A percentile compares a stretch with the other conserved stretches of the same genome.
phyloP scores from a whole-genome alignment of 257 asterid genomes.

The Solanum chiquidenum region DNA sequence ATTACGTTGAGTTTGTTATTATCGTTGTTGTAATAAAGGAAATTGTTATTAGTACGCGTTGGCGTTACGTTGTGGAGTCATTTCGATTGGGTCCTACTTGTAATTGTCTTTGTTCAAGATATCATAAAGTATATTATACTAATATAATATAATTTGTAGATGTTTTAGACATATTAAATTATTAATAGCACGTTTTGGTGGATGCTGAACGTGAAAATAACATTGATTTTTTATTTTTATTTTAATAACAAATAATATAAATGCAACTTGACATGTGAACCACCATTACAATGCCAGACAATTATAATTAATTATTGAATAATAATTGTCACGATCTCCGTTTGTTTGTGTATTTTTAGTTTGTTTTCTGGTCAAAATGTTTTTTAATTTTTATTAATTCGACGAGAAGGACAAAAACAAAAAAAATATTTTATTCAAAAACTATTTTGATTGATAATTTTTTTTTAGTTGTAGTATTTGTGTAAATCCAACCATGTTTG shows the following conservation, averaged over 20 bases:
- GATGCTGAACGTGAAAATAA: conserved; percentile 7
- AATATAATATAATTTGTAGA: neutral
- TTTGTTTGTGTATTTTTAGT: neutral
- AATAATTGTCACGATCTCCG: neutral
- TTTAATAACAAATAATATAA: neutral
- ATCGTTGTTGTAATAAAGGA: neutral
- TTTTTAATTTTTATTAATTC: neutral
- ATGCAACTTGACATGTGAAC: conserved; percentile 1
- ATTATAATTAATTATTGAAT: neutral
- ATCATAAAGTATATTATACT: neutral
- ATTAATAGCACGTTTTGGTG: conserved; percentile 14
- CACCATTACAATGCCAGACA: neutral
- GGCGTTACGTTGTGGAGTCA: neutral
- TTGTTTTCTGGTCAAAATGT: neutral
- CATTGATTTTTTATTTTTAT: neutral
- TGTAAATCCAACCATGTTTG: neutral
- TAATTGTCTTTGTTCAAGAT: neutral
- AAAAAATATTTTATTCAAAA: neutral
- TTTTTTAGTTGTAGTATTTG: neutral
- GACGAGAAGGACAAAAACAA: neutral
- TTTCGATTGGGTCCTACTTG: neutral
- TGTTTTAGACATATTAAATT: neutral
- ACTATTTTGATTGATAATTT: neutral
- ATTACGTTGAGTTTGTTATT: neutral
- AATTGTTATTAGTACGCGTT: neutral